Conservation (phyloP, 208 protist species). For the Leishmania aethiopica region DNA sequence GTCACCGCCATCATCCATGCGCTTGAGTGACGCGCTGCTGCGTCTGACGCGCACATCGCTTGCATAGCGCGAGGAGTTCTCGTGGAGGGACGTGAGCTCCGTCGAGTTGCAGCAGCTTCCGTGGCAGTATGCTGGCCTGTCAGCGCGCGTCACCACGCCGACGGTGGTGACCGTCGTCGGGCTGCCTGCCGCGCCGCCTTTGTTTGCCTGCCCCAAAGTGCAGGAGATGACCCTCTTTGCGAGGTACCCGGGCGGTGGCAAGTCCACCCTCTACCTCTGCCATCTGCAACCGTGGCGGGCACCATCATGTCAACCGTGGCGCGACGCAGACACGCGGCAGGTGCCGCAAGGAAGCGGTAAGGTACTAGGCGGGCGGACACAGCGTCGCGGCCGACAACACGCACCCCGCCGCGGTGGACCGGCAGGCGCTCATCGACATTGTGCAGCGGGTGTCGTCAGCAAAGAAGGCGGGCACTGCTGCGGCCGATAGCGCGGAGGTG, state of each 20-base stretch:
- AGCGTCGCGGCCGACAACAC: constrained; percentile 94
- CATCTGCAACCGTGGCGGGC: constrained; percentile 81
- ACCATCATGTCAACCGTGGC: constrained; percentile 82
- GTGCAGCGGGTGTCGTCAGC: constrained; percentile 17
- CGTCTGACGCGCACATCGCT: constrained; percentile 4
- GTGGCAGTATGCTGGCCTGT: constrained; percentile 46
- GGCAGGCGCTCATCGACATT: constrained; percentile 63
- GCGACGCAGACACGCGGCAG: constrained; percentile 71
- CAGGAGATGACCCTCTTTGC: constrained; percentile 91
- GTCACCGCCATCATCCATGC: constrained; percentile 6
- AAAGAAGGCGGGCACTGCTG: not conserved
- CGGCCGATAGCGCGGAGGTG: not conserved
- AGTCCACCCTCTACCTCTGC: constrained; percentile 88
- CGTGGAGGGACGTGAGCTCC: constrained; percentile 64
- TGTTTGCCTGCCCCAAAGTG: constrained; percentile 13
- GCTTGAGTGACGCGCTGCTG: constrained; percentile 14
- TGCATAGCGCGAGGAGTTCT: constrained; percentile 11
- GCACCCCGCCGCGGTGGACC: constrained; percentile 61
- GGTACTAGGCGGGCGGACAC: constrained; percentile 52
- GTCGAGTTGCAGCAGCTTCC: constrained; percentile 47
- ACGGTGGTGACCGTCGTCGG: constrained; percentile 4
- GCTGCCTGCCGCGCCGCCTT: constrained; percentile 23
- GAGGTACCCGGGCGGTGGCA: constrained; percentile 88
- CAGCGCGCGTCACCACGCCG: constrained; percentile 29
- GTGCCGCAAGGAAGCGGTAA: constrained; percentile 50